These are phyloP conservation scores for Spiraea crenata DNA, from an alignment of 331 rosid genomes.

Conservation along the genomic window DNA sequence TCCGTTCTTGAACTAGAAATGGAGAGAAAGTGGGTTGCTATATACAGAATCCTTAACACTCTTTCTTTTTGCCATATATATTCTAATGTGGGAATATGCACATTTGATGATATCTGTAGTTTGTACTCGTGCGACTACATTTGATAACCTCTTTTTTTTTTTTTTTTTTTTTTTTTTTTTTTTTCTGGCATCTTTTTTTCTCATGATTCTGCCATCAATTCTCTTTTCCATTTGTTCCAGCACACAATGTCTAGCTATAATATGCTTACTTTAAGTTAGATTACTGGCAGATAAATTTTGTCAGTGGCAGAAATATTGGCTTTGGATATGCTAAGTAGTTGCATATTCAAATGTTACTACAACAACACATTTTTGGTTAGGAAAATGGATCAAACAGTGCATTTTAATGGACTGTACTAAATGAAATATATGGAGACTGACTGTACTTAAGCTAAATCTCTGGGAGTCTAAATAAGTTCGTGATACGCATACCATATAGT, in stretches of 20 bases:
- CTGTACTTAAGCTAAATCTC: too few species aligned
- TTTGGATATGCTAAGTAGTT: background rate
- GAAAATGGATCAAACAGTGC: too few species aligned
- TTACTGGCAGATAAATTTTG: background rate
- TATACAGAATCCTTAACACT: conserved; percentile 9
- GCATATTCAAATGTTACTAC: background rate
- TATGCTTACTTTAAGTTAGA: background rate
- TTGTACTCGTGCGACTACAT: background rate
- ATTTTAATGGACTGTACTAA: too few species aligned
- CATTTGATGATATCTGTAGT: background rate
- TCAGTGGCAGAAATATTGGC: background rate
- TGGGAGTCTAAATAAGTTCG: too few species aligned
- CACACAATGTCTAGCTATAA: background rate
- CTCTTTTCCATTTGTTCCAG: conserved; percentile 4
- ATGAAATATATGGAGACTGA: too few species aligned
- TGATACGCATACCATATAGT: too few species aligned
- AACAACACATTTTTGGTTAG: too few species aligned
- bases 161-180: background rate
- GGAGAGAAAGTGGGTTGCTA: conserved; percentile 21
- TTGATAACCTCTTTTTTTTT: background rate
- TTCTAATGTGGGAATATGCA: background rate
- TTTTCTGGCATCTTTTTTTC: background rate
- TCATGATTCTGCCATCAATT: background rate
- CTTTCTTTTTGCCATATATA: background rate
- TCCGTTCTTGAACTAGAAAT: conserved; percentile 18